Evolutionary conservation across 805 yeast species (phyloP).

Genomic region (Starmerella sp.): DNA sequence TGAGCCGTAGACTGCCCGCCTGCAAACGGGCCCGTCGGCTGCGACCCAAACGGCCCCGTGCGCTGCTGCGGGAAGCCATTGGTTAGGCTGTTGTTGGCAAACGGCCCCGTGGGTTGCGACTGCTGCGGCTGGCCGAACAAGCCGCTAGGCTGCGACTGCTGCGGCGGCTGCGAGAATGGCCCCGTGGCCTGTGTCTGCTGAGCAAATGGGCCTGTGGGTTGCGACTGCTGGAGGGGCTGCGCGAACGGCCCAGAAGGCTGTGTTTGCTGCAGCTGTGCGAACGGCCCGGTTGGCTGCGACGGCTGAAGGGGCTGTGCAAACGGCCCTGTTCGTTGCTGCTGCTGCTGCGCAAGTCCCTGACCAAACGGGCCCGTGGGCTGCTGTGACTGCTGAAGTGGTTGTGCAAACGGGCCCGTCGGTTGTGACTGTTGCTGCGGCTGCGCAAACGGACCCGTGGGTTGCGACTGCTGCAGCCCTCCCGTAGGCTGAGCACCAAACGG

Average conservation of each 20-base stretch:
- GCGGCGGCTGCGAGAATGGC: background rate
- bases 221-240: slow-evolving; percentile 1
- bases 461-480: slow-evolving; percentile 23
- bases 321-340: slow-evolving; percentile 3
- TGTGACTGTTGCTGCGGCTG: slow-evolving; percentile 4
- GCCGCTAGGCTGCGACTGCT: slow-evolving; percentile 24
- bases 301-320: slow-evolving; percentile 4
- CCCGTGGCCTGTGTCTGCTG: slow-evolving; percentile 5
- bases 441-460: background rate
- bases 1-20: slow-evolving; percentile 15
- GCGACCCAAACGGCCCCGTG: slow-evolving; percentile 10
- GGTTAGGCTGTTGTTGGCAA: background rate
- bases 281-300: slow-evolving; percentile 11
- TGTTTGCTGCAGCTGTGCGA: slow-evolving; percentile 3
- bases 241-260: slow-evolving; percentile 18
- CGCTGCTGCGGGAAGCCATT: slow-evolving; percentile 6
- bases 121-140: slow-evolving; percentile 15
- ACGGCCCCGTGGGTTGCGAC: slow-evolving; percentile 20
- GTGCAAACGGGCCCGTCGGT: slow-evolving; percentile 19
- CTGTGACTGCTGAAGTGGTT: background rate
- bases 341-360: background rate
- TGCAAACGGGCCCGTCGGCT: slow-evolving; percentile 5
- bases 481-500: slow-evolving; percentile 11
- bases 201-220: slow-evolving; percentile 10
- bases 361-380: slow-evolving; percentile 20